Evolutionary conservation across 2,329 filamentous ascomycete species (phyloP).

Genomic region (Claviceps africana): DNA sequence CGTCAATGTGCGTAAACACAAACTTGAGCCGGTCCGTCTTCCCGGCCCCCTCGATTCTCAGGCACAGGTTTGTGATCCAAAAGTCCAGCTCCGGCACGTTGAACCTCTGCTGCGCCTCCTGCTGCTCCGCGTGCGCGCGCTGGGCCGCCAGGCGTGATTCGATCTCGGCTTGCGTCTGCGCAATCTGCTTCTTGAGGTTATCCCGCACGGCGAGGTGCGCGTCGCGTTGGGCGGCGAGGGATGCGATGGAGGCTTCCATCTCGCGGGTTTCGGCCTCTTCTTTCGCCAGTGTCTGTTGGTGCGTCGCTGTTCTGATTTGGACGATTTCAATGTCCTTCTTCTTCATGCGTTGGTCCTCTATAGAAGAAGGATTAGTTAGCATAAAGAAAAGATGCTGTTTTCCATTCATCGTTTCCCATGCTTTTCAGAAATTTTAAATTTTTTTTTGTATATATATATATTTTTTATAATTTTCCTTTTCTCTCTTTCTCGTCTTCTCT

Average conservation of each 20-base stretch:
- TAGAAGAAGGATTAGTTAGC: slow-evolving; percentile 1
- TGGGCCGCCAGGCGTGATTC: slow-evolving; percentile 57
- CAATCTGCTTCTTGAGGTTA: slow-evolving; percentile 45
- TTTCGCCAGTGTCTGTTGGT: slow-evolving; percentile 61
- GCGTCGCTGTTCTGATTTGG: slow-evolving; percentile 53
- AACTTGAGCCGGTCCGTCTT: slow-evolving; percentile 79
- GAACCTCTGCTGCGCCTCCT: slow-evolving; percentile 72
- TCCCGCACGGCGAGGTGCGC: slow-evolving; percentile 43
- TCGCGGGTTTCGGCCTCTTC: slow-evolving; percentile 65
- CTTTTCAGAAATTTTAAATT: too few species aligned
- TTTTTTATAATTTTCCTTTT: too few species aligned
- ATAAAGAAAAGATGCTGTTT: not conserved
- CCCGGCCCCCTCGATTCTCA: slow-evolving; percentile 81
- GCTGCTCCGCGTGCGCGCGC: slow-evolving; percentile 54
- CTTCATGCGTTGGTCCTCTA: slow-evolving; percentile 86
- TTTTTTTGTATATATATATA: too few species aligned
- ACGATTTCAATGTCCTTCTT: slow-evolving; percentile 77
- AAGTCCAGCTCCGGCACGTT: slow-evolving; percentile 92
- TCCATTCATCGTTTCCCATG: not conserved
- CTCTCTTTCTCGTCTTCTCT: too few species aligned
- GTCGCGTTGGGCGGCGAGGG: slow-evolving; percentile 46
- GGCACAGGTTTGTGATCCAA: slow-evolving; percentile 81
- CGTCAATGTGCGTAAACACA: slow-evolving; percentile 73
- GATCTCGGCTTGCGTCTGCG: slow-evolving; percentile 55
- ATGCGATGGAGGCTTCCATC: slow-evolving; percentile 50